Base-by-base conservation (phyloP, 352 stramenopile genomes). In the Globisporangium canariense region DNA sequence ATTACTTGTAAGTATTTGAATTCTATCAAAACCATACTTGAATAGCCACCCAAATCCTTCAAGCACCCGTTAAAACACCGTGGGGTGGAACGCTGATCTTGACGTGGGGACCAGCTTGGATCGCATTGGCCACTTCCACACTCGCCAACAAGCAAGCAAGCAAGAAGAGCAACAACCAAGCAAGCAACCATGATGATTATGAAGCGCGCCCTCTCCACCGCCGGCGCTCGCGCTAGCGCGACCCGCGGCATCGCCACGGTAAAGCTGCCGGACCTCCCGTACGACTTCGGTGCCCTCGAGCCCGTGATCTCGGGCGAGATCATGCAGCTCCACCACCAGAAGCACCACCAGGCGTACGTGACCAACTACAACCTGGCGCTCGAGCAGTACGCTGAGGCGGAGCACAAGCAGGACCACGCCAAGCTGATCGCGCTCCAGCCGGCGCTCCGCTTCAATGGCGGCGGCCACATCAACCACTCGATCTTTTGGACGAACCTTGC, bases 401-500 rank as follows among this genome's bases (percentile, higher is more conserved):
- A 96, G 71, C 65, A 71, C 50, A 92, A 92, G 71, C 64, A 72
- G 30, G 92, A 99, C 79, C 81, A 98, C 66, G 89, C 85, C 55
- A 90, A 86, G 63, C 88, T 98, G 63, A 96, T 98, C 68, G 83
- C 78, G 47, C 75, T 98, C 25, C 89, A 98, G 67, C 79, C 78
- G 14, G 95, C 94, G 41, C 81, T 99, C 53, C 97, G 98, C 70
- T 99, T 99, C 78, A 99, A 99, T 79, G 97, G 97, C 20, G 97
- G 97, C 14, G 97, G 97, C 62, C 97, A 99, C 76, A 76, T 99
- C 30, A 99, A 99, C 77, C 97, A 99, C 79, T 97, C 94, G 60
- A 94, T 99, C 67, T 99, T 99, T 79, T 99, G 97, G 97, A 97
- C 98, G 67, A 99, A 98, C 79, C 74, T 98, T 50, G 83, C 89